Base-by-base conservation (phyloP, 768 basidiomycete species). In the Rhodotorula graminis region DNA sequence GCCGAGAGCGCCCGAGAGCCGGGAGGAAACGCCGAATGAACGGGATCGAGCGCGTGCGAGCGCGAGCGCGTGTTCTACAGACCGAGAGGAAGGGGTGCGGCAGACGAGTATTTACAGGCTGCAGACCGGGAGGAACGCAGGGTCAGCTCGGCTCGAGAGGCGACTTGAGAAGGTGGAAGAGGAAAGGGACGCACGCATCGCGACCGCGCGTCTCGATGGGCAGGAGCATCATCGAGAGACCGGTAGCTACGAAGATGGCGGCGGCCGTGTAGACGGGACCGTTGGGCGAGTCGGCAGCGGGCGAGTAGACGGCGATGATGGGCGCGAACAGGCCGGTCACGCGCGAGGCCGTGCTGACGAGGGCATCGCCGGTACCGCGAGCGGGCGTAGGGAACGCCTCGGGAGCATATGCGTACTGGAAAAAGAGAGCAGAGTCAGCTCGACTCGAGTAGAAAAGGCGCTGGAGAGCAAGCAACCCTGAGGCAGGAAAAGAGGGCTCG, bases 181-280 rank as follows among this genome's bases (percentile, higher is more conserved):
- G 53, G 53, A 9, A n/a, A 5, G 15, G 53, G 53, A 55, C 53
- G 25, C 29, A 29, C 53, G n/a, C n/a, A 16, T 55, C 27, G 25
- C 53, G 53, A 14, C 53, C 53, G 53, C 53, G 53, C 53, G 53
- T 29, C 53, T 55, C 53, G 53, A 55, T 55, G 27, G 53, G 53
- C 8, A 55, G 53, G 10, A 25, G 25, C n/a, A 55, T 25, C 53
- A 55, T 55, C 53, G 53, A 55, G 53, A 55, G 29, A 16, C 53
- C 53, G 15, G 53, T 29, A 9, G n/a, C 53, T 10, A 55, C n/a
- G 15, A 55, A 55, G 29, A 55, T 55, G 27, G 53, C 27, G 9
- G 53, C 53, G 14, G 53, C 25, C 25, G 53, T n/a, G 29, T n/a
- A 55, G 27, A 55, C 53, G 27, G 53, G 53, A 15, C 53, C 53